Evolutionary conservation across 2,329 filamentous ascomycete genomes (phyloP).

Genomic region (Ambrosiella beaveri): DNA sequence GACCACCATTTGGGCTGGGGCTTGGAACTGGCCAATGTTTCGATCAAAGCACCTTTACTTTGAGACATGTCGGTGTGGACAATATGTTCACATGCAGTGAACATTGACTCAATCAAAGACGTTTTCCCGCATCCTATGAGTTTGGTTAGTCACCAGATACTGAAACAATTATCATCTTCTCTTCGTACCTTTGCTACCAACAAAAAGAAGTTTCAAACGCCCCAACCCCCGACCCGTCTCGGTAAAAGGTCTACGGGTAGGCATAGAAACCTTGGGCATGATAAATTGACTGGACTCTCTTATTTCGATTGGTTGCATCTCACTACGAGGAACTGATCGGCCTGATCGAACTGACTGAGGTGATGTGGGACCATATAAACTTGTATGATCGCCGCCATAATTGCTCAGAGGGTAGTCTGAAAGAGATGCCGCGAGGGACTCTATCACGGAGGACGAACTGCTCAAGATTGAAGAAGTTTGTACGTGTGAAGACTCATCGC

Average conservation of each 20-base stretch:
- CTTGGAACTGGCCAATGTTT: slow-evolving; percentile 64
- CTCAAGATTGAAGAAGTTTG: slow-evolving; percentile 21
- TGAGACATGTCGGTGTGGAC: slow-evolving; percentile 68
- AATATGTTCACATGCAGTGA: slow-evolving; percentile 76
- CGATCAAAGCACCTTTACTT: slow-evolving; percentile 28
- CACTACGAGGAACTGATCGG: too few relatives aligned
- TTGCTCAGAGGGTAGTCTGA: slow-evolving; percentile 21
- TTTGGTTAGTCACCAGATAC: neutral
- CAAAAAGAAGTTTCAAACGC: slow-evolving; percentile 73
- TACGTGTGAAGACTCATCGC: neutral
- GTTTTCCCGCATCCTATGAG: slow-evolving; percentile 65
- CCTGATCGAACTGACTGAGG: neutral
- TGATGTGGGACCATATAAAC: neutral
- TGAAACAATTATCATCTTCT: neutral
- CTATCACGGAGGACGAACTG: slow-evolving; percentile 32
- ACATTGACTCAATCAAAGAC: slow-evolving; percentile 71
- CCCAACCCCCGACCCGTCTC: slow-evolving; percentile 70
- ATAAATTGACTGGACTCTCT: slow-evolving; percentile 52
- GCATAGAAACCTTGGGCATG: slow-evolving; percentile 92
- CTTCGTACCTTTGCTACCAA: slow-evolving; percentile 51
- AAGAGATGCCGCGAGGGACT: slow-evolving; percentile 32
- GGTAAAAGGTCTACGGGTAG: slow-evolving; percentile 75
- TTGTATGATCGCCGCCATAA: neutral
- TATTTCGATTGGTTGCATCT: too few relatives aligned
- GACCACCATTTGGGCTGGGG: slow-evolving; percentile 85